phyloP scores from a whole-genome alignment of 2,329 filamentous ascomycete genomes.

The Diaporthe nobilis region DNA sequence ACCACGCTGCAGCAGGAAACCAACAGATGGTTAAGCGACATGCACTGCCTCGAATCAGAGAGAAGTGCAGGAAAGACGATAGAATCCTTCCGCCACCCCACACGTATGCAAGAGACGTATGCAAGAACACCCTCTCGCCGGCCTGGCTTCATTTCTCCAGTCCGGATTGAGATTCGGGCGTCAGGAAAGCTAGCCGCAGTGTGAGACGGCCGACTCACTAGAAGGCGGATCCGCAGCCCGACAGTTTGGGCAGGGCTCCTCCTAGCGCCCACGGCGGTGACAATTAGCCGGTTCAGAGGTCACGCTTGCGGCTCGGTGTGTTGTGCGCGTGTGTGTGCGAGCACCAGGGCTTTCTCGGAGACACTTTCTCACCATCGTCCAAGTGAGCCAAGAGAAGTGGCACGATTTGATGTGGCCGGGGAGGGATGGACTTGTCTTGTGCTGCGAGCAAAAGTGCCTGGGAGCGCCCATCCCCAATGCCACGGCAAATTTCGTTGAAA shows the following conservation, averaged over 20 bases:
- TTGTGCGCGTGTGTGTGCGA: not conserved
- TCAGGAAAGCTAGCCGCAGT: not conserved
- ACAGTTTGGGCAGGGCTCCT: conserved; percentile 27
- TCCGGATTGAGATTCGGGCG: not conserved
- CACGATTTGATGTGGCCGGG: conserved; percentile 9
- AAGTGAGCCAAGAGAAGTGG: conserved; percentile 19
- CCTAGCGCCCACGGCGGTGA: conserved; percentile 1
- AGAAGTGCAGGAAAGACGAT: not conserved
- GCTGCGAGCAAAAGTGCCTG: not conserved
- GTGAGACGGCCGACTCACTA: conserved; percentile 16
- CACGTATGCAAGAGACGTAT: not conserved
- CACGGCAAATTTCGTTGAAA: conserved; percentile 31
- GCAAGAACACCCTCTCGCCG: not conserved
- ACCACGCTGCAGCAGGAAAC: conserved; percentile 17
- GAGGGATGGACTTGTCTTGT: not conserved
- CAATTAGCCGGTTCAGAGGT: conserved; percentile 19
- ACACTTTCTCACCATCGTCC: not conserved
- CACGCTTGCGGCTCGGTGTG: conserved; percentile 23
- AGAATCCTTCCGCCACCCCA: conserved; percentile 21
- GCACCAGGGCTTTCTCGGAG: not conserved
- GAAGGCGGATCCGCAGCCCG: conserved; percentile 29
- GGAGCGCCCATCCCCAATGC: not conserved
- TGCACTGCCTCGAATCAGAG: conserved; percentile 18
- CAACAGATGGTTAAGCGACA: not conserved
- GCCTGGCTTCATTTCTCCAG: not conserved